Evolutionary conservation across 129 eudicot genomes (phyloP), one percentile per base, ranked within the genome.

Genomic region (Apium graveolens): DNA sequence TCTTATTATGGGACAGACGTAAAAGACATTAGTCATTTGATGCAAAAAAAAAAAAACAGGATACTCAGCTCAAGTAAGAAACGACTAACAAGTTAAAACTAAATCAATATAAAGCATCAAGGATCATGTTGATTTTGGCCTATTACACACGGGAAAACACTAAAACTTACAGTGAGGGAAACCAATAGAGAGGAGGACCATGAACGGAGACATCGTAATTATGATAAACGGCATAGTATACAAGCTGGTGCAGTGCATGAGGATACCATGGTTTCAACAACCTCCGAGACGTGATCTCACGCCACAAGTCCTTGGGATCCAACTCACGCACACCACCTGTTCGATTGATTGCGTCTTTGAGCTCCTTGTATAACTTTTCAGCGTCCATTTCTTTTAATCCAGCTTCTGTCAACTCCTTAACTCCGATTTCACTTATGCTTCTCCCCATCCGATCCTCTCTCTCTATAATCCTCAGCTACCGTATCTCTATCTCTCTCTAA

Each of bases 141-240:
- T 39, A 39, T 39, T 35, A 35, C 4, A 35, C 38, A 35, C 38
- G n/a, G n/a, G n/a, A n/a, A n/a, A n/a, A n/a, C n/a, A n/a, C n/a
- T n/a, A n/a, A 65, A 11, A 65, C 35, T 65, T 70, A 70, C 74
- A 37, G 42, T 0, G 74, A 70, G 24, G 74, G 99, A 82, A 92
- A 92, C 96, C 97, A 95, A 70, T 95, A 92, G 65, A 82, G 88
- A 53, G 97, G 90, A 72, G 91, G 99, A 43, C 96, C 97, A 83
- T 84, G 76, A 79, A 80, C 27, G 57, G 93, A 80, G 6, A 18
- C 87, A 82, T 92, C 91, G 62, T 91, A 88, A 60, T 80, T 51
- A 77, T 80, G 81, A 76, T 95, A 95, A 51, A 92, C 96, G 18
- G 94, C 78, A 81, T 87, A 84, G 87, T 95, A 95, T 65, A 95